These are phyloP conservation scores for Chlorencoelia australis DNA, from an alignment of 2,329 filamentous ascomycete genomes.

Conservation along the genomic window DNA sequence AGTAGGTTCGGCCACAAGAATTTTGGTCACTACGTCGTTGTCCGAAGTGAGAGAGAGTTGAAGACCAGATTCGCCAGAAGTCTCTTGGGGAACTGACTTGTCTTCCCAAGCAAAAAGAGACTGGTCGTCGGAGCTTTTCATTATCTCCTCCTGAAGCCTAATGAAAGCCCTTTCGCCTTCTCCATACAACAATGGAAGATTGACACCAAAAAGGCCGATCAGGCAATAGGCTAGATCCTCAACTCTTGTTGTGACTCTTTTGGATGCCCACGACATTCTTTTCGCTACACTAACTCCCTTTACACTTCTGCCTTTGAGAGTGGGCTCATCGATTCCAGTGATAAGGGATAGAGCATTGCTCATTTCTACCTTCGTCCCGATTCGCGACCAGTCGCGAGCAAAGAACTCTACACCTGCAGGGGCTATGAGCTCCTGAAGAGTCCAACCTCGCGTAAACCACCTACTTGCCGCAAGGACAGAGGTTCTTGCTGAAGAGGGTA, in stretches of 20 bases:
- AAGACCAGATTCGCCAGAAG: too few species aligned
- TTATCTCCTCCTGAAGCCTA: constrained; percentile 1
- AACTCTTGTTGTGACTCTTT: constrained; percentile 1
- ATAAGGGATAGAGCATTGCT: neutral
- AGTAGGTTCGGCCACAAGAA: too few species aligned
- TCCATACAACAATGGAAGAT: neutral
- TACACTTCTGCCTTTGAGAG: neutral
- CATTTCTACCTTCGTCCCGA: neutral
- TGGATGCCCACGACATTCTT: constrained; percentile 2
- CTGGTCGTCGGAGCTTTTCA: constrained; percentile 1
- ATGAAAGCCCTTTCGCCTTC: neutral
- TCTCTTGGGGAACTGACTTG: neutral
- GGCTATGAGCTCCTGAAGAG: constrained; percentile 3
- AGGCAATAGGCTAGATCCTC: constrained; percentile 5
- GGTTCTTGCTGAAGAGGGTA: neutral
- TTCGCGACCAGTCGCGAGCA: neutral
- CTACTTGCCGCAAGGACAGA: constrained; percentile 1
- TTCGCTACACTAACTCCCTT: neutral
- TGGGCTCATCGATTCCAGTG: neutral
- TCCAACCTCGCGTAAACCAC: constrained; percentile 7
- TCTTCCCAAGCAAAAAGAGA: constrained; percentile 5
- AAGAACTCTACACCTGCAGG: constrained; percentile 1
- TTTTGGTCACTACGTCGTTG: too few species aligned
- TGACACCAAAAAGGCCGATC: constrained; percentile 1
- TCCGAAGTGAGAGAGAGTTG: too few species aligned